phyloP scores from a whole-genome alignment of 768 basidiomycete species.

The Pleurotus tuoliensis region DNA sequence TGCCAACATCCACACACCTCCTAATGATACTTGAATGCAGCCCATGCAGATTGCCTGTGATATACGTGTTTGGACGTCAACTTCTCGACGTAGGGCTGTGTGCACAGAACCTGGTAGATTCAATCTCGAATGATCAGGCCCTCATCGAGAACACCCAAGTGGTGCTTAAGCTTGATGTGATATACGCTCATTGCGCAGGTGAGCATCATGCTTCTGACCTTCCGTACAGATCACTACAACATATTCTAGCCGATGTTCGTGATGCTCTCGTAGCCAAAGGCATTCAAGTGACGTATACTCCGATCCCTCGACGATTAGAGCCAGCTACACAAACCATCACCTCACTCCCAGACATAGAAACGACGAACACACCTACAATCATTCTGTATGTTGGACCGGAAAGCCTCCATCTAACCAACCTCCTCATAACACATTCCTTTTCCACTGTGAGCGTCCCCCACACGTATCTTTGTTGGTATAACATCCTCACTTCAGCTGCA shows the following conservation, averaged over 20 bases:
- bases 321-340: background rate
- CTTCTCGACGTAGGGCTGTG: slow-evolving; percentile 54
- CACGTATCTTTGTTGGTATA: background rate
- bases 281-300: slow-evolving; percentile 8
- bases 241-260: slow-evolving; percentile 28
- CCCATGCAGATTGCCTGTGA: slow-evolving; percentile 81
- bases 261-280: slow-evolving; percentile 23
- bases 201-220: slow-evolving; percentile 5
- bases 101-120: slow-evolving; percentile 29
- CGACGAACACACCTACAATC: slow-evolving; percentile 9
- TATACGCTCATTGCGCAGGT: slow-evolving; percentile 69
- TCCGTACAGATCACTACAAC: background rate
- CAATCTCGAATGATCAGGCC: background rate
- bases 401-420: slow-evolving; percentile 74
- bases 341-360: background rate
- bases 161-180: slow-evolving; percentile 73
- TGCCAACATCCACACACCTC: background rate
- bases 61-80: slow-evolving; percentile 87
- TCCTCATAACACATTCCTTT: slow-evolving; percentile 77
- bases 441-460: slow-evolving; percentile 44
- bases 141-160: slow-evolving; percentile 21
- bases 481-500: slow-evolving; percentile 21
- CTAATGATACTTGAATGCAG: slow-evolving; percentile 34
- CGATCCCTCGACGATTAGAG: slow-evolving; percentile 1
- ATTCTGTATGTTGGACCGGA: slow-evolving; percentile 72